Evolutionary conservation across 2,329 filamentous ascomycete genomes (phyloP), one percentile per base, ranked within the genome.

Genomic region (Sporothrix luriei): DNA sequence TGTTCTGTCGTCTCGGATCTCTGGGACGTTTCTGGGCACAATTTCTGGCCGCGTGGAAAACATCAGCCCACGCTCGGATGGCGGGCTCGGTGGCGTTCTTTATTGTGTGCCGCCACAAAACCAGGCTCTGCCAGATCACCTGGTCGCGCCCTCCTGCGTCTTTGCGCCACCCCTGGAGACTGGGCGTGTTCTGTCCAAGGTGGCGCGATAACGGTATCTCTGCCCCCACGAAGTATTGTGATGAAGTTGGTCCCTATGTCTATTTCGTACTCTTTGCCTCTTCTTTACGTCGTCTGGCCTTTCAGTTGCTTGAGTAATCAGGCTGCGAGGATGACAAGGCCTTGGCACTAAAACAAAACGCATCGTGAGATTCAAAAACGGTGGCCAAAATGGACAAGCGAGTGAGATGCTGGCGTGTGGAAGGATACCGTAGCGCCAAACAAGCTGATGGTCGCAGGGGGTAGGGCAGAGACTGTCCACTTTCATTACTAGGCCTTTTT

Each of bases 321-420:
- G 33, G 33, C 55, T 43, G 55, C 19, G 55, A 61, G 4, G 55
- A 61, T 61, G 55, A 46, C 57, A 46, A 43, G 9, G n/a, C n/a
- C 14, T 16, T 11, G 9, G 9, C 21, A 52, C 5, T 9, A 52
- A 29, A 33, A 7, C 6, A 49, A 43, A 43, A 64, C 29, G 26
- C 24, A 59, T 68, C 43, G 51, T 57, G 51, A 38, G 26, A 24
- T 33, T 9, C 21, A 46, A 65, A 69, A 69, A 69, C 68, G 68
- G 68, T 69, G 68, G 21, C 57, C 33, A 21, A 69, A 65, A 48
- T 11, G 40, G 68, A 62, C n/a, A 46, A 21, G 57, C 11, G 3
- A 33, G 5, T 33, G 33, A 33, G 4, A 33, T 33, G 33, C 9
- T 9, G 33, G 10, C 29, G 33, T 43, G 55, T 38, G 6, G 52